Percentiles rank a stretch among this genome's conserved stretches.
phyloP scores from a whole-genome alignment of 116 monocot species.

The Trichopus zeylanicus region DNA sequence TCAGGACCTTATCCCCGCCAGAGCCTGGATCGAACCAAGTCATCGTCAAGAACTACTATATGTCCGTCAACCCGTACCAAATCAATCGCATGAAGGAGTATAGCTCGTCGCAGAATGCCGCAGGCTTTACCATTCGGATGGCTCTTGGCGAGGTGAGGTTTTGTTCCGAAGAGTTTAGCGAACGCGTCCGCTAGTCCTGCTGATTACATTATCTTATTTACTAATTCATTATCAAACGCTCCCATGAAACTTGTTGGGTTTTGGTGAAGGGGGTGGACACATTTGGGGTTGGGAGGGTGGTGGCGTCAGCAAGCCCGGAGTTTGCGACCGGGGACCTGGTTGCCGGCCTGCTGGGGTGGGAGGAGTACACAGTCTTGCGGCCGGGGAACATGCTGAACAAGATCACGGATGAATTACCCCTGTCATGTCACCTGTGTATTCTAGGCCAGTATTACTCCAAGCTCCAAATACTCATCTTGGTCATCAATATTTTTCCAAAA shows the following conservation, averaged over 20 bases:
- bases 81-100: conserved; percentile 39
- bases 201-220: background rate
- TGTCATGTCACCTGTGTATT: conserved; percentile 17
- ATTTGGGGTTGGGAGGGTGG: conserved; percentile 24
- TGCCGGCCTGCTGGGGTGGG: conserved; percentile 30
- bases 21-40: conserved; percentile 11
- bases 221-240: background rate
- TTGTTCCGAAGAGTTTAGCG: background rate
- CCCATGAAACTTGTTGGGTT: no score
- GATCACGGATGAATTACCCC: conserved; percentile 18
- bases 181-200: background rate
- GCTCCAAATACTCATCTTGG: background rate
- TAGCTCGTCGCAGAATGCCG: conserved; percentile 20
- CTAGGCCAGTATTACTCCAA: conserved; percentile 14
- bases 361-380: conserved; percentile 28
- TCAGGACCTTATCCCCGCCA: conserved; percentile 1
- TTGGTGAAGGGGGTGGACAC: conserved; percentile 18
- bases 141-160: conserved; percentile 15
- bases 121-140: background rate
- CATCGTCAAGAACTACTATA: conserved; percentile 26
- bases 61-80: conserved; percentile 47
- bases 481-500: background rate
- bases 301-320: conserved; percentile 24
- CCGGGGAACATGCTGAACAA: conserved; percentile 19
- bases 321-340: conserved; percentile 26